These are phyloP conservation scores for Penicillium sclerotigenum DNA, from an alignment of 2,329 filamentous ascomycete species.

Conservation along the genomic window DNA sequence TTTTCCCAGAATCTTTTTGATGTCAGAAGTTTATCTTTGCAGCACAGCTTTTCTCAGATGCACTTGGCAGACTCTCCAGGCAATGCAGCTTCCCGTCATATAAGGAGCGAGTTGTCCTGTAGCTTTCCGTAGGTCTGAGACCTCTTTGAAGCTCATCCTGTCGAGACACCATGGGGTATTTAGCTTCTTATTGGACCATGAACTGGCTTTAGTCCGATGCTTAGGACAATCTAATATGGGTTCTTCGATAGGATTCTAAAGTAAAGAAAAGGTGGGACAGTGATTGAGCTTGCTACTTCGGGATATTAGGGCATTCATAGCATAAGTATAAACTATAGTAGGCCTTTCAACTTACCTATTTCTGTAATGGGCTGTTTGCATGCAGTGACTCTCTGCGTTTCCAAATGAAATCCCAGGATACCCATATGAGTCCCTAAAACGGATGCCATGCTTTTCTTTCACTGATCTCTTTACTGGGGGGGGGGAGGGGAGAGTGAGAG, in stretches of 20 bases:
- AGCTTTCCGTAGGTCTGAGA: constrained; percentile 34
- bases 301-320: neutral
- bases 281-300: neutral
- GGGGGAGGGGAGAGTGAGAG: constrained; percentile 3
- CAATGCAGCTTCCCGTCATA: constrained; percentile 28
- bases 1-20: constrained; percentile 11
- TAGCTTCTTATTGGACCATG: constrained; percentile 23
- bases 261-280: neutral
- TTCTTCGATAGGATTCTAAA: neutral
- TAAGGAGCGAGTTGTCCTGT: constrained; percentile 29
- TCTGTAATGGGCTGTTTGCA: constrained; percentile 31
- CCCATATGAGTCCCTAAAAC: constrained; percentile 33
- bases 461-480: constrained; percentile 16
- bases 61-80: constrained; percentile 22
- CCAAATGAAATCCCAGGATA: constrained; percentile 21
- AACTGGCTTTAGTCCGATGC: constrained; percentile 8
- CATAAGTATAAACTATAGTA: neutral
- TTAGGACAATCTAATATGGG: constrained; percentile 13
- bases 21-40: constrained; percentile 23
- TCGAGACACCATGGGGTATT: constrained; percentile 16
- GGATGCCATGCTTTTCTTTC: constrained; percentile 20
- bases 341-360: constrained; percentile 13
- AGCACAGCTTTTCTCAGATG: constrained; percentile 12
- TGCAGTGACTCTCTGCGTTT: constrained; percentile 6
- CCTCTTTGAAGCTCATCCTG: constrained; percentile 28